Conservation (phyloP, 2,329 filamentous ascomycete species). For the Phaeosphaeriaceae sp. region DNA sequence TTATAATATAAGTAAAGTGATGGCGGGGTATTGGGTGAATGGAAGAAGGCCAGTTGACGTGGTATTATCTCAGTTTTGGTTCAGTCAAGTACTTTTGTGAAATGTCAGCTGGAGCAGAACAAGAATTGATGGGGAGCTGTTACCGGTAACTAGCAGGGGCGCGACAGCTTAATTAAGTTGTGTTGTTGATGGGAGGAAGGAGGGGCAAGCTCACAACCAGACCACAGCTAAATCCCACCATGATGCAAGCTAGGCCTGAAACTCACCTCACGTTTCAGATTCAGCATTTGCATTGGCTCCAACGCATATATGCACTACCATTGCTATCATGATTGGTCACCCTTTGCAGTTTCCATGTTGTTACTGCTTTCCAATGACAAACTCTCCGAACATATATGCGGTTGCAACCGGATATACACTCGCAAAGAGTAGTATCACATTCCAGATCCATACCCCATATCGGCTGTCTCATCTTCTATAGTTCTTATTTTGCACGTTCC, state of each 20-base stretch:
- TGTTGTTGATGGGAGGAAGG: conserved; percentile 21
- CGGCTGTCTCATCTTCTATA: background rate
- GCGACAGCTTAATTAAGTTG: conserved; percentile 20
- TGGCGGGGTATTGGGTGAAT: conserved; percentile 7
- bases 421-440: conserved; percentile 3
- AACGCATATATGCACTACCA: background rate
- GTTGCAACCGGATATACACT: conserved; percentile 5
- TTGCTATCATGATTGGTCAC: background rate
- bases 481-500: conserved; percentile 6
- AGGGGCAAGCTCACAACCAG: conserved; percentile 22
- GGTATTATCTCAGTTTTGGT: too few relatives aligned
- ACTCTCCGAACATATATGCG: conserved; percentile 4
- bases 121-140: conserved; percentile 10
- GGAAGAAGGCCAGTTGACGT: background rate
- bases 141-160: conserved; percentile 14
- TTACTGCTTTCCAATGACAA: background rate
- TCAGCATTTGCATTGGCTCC: conserved; percentile 15
- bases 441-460: conserved; percentile 4
- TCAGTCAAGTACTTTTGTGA: too few relatives aligned
- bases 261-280: conserved; percentile 23
- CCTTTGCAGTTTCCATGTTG: background rate
- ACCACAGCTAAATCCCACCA: conserved; percentile 28
- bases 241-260: conserved; percentile 16
- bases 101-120: background rate
- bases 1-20: conserved; percentile 10